phyloP scores from a whole-genome alignment of 2,329 filamentous ascomycete species.

The Calonectria fujianensis region DNA sequence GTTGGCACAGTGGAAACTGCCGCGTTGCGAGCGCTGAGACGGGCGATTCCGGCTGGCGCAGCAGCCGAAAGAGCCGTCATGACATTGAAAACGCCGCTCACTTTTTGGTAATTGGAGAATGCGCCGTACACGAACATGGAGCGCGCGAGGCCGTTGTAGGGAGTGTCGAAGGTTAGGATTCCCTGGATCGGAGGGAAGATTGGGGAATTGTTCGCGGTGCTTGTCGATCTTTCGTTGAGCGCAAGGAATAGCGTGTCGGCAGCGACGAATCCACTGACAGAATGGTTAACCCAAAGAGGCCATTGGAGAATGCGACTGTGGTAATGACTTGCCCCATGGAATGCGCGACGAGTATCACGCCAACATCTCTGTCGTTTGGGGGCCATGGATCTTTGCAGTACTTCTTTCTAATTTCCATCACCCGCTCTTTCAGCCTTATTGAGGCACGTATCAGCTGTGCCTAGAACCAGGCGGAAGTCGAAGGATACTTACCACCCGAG shows the following conservation, averaged over 20 bases:
- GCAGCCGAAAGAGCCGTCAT: slow-evolving; percentile 72
- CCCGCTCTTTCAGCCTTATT: slow-evolving; percentile 85
- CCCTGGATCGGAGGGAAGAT: slow-evolving; percentile 90
- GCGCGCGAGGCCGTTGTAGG: slow-evolving; percentile 80
- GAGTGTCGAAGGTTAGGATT: slow-evolving; percentile 89
- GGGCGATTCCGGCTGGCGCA: slow-evolving; percentile 66
- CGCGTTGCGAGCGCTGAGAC: slow-evolving; percentile 48
- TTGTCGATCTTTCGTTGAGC: slow-evolving; percentile 75
- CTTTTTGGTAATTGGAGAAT: slow-evolving; percentile 76
- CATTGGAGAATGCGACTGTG: accelerated
- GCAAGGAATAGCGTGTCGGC: slow-evolving; percentile 86
- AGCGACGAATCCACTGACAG: slow-evolving; percentile 83
- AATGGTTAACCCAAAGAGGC: slow-evolving; percentile 10
- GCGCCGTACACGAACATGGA: slow-evolving; percentile 78
- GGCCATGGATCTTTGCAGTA: slow-evolving; percentile 83
- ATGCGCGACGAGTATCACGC: slow-evolving; percentile 87
- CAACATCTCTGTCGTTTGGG: slow-evolving; percentile 86
- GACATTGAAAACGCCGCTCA: slow-evolving; percentile 74
- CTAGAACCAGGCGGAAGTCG: not conserved
- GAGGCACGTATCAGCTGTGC: not conserved
- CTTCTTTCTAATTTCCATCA: slow-evolving; percentile 85
- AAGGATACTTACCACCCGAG: slow-evolving; percentile 64
- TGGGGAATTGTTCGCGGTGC: slow-evolving; percentile 61
- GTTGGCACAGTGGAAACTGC: slow-evolving; percentile 48
- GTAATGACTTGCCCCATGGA: slow-evolving; percentile 79